phyloP scores from a whole-genome alignment of 2,329 filamentous ascomycete species.

The Beauveria pseudobassiana region DNA sequence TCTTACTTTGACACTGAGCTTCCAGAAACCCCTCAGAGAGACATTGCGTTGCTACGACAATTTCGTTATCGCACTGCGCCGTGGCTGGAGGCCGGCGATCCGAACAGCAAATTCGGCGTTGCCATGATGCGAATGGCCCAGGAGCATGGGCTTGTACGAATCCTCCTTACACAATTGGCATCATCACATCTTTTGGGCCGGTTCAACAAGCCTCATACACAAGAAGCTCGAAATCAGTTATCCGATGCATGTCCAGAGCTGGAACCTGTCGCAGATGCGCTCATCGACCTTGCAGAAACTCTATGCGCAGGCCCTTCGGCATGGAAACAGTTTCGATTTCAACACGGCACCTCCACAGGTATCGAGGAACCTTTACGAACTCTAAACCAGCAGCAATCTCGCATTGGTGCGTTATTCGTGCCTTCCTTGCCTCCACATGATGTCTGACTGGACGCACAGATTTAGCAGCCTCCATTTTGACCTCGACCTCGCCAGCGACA shows the following conservation, averaged over 20 bases:
- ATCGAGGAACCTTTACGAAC: constrained; percentile 14
- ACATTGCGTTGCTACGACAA: constrained; percentile 14
- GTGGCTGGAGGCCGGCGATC: constrained; percentile 17
- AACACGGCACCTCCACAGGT: not conserved
- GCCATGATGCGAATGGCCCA: constrained; percentile 16
- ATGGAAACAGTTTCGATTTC: constrained; percentile 9
- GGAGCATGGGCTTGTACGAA: constrained; percentile 1
- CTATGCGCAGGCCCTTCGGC: constrained; percentile 1
- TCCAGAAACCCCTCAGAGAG: constrained; percentile 3
- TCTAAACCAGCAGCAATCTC: constrained; percentile 12
- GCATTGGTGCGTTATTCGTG: constrained; percentile 10
- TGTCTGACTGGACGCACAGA: constrained; percentile 4
- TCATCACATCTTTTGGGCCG: constrained; percentile 4
- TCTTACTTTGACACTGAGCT: constrained; percentile 14
- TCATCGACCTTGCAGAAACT: not conserved
- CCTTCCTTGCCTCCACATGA: not conserved
- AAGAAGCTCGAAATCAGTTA: not conserved
- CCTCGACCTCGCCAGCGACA: constrained; percentile 9
- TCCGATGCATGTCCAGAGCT: not conserved
- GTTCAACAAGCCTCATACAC: not conserved
- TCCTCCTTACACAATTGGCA: constrained; percentile 11
- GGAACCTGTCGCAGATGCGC: not conserved
- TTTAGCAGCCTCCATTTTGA: constrained; percentile 14
- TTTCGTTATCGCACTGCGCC: constrained; percentile 17
- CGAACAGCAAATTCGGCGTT: constrained; percentile 12